Conservation (phyloP, 2,329 filamentous ascomycete genomes). For the Pseudodiploospora longispora region DNA sequence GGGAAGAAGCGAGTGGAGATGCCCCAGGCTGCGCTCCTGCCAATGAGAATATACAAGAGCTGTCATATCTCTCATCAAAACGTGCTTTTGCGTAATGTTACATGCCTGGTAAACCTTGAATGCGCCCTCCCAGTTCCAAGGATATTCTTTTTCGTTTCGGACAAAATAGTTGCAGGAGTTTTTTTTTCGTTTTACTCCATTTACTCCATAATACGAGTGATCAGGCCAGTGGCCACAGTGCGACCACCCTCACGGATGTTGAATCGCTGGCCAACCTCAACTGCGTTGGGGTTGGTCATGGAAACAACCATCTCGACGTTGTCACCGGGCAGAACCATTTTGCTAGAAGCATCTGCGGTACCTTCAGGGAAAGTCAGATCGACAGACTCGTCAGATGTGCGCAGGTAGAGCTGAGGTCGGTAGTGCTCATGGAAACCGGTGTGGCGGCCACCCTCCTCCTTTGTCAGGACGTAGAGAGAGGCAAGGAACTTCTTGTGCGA, state of each 20-base stretch:
- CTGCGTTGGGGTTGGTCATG: conserved; percentile 74
- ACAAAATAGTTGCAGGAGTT: background rate
- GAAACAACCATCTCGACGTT: conserved; percentile 95
- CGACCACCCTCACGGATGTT: conserved; percentile 96
- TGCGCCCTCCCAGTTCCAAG: no score
- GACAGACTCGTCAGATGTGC: conserved; percentile 77
- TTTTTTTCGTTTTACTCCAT: background rate
- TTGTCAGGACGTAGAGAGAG: conserved; percentile 93
- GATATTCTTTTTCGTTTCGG: conserved; percentile 1
- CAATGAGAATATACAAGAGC: conserved; percentile 29
- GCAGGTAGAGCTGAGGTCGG: conserved; percentile 91
- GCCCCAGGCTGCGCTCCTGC: conserved; percentile 22
- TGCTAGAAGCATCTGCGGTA: conserved; percentile 59
- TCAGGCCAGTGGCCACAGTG: conserved; percentile 75
- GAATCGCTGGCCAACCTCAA: conserved; percentile 91
- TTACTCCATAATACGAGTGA: conserved; percentile 64
- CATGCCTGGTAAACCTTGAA: no score
- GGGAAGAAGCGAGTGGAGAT: conserved; percentile 35
- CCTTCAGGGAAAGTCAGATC: conserved; percentile 82
- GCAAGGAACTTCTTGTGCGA: conserved; percentile 86
- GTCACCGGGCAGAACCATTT: conserved; percentile 96
- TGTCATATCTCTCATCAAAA: conserved; percentile 15
- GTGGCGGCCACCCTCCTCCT: conserved; percentile 97
- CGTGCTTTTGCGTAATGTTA: background rate
- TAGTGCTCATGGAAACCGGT: conserved; percentile 95